phyloP scores from a whole-genome alignment of 106 monocot genomes.

The Amphibolis antarctica region DNA sequence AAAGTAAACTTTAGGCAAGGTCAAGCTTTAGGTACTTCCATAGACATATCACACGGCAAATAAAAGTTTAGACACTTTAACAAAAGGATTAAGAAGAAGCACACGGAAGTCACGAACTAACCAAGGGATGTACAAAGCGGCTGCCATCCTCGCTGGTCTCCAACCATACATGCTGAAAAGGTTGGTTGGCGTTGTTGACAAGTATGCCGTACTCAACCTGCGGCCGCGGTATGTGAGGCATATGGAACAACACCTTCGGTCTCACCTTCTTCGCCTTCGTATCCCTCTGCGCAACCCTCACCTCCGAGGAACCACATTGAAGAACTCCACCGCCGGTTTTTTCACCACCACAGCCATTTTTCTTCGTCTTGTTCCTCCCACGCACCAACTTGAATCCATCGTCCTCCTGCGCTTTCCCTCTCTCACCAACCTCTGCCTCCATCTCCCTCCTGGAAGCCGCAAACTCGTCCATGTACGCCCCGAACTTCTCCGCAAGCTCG shows the following conservation, averaged over 20 bases:
- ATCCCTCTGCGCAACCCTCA: conserved; percentile 57
- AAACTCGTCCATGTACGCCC: conserved; percentile 65
- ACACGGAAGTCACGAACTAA: conserved; percentile 16
- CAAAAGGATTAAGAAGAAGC: conserved; percentile 3
- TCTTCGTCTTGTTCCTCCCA: conserved; percentile 58
- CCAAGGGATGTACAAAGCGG: conserved; percentile 70
- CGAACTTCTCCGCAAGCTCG: conserved; percentile 47
- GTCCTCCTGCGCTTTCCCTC: conserved; percentile 1
- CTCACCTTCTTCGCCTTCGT: conserved; percentile 21
- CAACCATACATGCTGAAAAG: conserved; percentile 93
- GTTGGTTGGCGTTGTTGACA: conserved; percentile 69
- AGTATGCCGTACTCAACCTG: conserved; percentile 60
- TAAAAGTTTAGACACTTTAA: not conserved
- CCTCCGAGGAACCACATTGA: conserved; percentile 7
- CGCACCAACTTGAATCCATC: conserved; percentile 72
- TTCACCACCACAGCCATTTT: conserved; percentile 6
- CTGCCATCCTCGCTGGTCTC: conserved; percentile 66
- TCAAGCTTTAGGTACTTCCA: too few relatives aligned
- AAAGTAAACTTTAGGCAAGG: too few relatives aligned
- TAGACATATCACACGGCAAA: too few relatives aligned
- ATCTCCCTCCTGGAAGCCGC: conserved; percentile 36
- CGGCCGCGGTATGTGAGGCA: conserved; percentile 52
- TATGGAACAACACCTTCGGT: conserved; percentile 68
- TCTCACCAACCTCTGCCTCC: conserved; percentile 25
- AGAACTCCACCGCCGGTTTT: conserved; percentile 2